These are phyloP conservation scores for Pholiota molesta DNA, from an alignment of 768 basidiomycete species.

Conservation along the genomic window DNA sequence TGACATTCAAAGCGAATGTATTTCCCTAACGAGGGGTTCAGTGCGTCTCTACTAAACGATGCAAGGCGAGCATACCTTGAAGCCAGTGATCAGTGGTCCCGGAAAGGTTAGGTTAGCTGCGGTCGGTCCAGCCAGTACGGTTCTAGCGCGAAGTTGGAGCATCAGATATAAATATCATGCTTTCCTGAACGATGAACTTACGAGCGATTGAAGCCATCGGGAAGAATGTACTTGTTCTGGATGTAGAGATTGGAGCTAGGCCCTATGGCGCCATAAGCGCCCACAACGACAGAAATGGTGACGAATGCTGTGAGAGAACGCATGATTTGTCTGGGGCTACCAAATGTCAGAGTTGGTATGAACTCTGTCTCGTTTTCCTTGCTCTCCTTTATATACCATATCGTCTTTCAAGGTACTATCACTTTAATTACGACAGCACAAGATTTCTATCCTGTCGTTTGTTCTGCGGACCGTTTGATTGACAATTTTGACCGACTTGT, in stretches of 20 bases:
- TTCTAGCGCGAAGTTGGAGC: conserved; percentile 11
- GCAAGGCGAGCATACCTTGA: conserved; percentile 19
- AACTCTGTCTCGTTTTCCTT: too few relatives aligned
- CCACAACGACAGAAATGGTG: conserved; percentile 8
- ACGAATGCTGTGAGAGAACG: conserved; percentile 3
- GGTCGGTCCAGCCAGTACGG: conserved; percentile 26
- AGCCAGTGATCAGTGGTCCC: conserved; percentile 28
- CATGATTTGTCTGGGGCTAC: background rate
- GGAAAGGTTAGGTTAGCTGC: conserved; percentile 21
- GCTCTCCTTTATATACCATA: background rate
- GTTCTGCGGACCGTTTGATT: too few relatives aligned
- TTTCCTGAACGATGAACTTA: conserved; percentile 5
- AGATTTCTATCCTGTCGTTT: too few relatives aligned
- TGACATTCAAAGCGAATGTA: conserved; percentile 44
- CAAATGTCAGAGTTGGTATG: background rate
- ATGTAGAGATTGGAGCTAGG: conserved; percentile 39
- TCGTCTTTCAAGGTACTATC: background rate
- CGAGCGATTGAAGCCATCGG: conserved; percentile 51
- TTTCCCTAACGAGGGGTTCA: conserved; percentile 20
- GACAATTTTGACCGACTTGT: too few relatives aligned
- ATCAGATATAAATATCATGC: background rate
- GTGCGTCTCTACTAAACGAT: background rate
- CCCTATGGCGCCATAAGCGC: conserved; percentile 13
- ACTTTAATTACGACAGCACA: too few relatives aligned
- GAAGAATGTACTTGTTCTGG: conserved; percentile 46